A percentile compares a stretch with the other conserved stretches of the same genome.
These are phyloP conservation scores for Nicotiana tabacum DNA, from an alignment of 257 asterid species.

Conservation along the genomic window DNA sequence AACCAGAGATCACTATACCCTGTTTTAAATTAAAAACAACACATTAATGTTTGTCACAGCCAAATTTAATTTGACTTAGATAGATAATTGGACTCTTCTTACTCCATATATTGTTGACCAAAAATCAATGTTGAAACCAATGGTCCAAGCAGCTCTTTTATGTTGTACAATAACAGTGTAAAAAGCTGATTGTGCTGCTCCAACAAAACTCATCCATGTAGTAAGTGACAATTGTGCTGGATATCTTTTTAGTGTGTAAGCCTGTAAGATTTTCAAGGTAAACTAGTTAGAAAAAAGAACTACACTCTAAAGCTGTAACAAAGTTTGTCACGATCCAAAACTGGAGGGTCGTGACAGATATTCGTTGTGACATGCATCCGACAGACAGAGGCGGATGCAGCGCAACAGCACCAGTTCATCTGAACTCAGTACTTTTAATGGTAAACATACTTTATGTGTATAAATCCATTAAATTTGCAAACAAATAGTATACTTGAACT, in stretches of 20 bases:
- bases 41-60: background rate
- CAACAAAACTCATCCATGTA: slow-evolving; percentile 69
- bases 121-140: slow-evolving; percentile 66
- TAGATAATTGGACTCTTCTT: slow-evolving; percentile 5
- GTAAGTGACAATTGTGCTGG: slow-evolving; percentile 79
- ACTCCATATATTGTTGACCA: slow-evolving; percentile 73
- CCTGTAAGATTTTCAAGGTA: slow-evolving; percentile 26
- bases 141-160: slow-evolving; percentile 54
- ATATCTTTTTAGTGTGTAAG: slow-evolving; percentile 55
- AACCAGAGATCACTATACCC: slow-evolving; percentile 73
- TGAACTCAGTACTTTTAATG: too few species aligned
- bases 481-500: too few species aligned
- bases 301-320: too few species aligned
- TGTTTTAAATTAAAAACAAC: background rate
- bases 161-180: slow-evolving; percentile 54
- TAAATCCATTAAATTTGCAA: too few species aligned
- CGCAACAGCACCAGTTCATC: too few species aligned
- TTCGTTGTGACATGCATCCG: too few species aligned
- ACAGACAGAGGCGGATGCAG: too few species aligned
- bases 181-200: slow-evolving; percentile 76
- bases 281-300: background rate
- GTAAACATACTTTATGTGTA: too few species aligned
- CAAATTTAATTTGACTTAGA: background rate
- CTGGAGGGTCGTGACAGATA: too few species aligned
- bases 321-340: too few species aligned